These are phyloP conservation scores for Coprinellus micaceus DNA, from an alignment of 768 basidiomycete species.

Conservation along the genomic window DNA sequence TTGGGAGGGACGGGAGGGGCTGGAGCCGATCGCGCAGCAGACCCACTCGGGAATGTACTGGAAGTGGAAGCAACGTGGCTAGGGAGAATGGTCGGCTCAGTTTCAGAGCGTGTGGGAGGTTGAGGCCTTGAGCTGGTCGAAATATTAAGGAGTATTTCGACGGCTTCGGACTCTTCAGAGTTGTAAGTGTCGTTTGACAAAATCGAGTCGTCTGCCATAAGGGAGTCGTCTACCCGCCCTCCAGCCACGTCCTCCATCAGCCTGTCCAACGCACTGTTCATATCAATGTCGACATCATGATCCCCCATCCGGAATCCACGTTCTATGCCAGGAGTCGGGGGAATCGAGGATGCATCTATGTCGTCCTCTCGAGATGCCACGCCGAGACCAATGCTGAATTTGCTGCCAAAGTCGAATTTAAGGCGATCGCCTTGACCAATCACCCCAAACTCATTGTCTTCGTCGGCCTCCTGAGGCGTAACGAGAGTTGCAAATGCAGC, in stretches of 20 bases:
- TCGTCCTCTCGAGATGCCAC: conserved; percentile 20
- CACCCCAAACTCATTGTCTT: conserved; percentile 33
- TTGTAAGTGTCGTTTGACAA: conserved; percentile 6
- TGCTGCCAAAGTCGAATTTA: conserved; percentile 47
- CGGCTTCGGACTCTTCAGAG: conserved; percentile 20
- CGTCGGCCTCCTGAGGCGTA: conserved; percentile 13
- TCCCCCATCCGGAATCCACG: conserved; percentile 39
- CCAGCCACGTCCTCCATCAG: conserved; percentile 67
- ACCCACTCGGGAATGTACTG: conserved; percentile 40
- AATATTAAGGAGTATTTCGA: conserved; percentile 11
- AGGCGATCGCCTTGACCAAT: conserved; percentile 23
- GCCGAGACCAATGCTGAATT: conserved; percentile 39
- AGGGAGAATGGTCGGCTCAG: conserved; percentile 45
- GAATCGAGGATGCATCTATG: not conserved
- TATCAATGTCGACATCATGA: conserved; percentile 62
- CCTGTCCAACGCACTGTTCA: conserved; percentile 69
- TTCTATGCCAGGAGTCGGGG: conserved; percentile 9
- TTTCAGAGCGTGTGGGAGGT: conserved; percentile 46
- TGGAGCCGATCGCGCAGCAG: conserved; percentile 34
- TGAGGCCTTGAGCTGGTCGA: conserved; percentile 17
- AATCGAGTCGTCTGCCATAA: conserved; percentile 39
- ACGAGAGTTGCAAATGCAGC: conserved; percentile 18
- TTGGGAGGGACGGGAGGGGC: conserved; percentile 54
- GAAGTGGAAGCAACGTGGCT: conserved; percentile 31
- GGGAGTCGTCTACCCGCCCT: conserved; percentile 37